Evolutionary conservation across 2,329 filamentous ascomycete genomes (phyloP), one percentile per base, ranked within the genome.

Genomic region (Arthrobotrys entomopaga): DNA sequence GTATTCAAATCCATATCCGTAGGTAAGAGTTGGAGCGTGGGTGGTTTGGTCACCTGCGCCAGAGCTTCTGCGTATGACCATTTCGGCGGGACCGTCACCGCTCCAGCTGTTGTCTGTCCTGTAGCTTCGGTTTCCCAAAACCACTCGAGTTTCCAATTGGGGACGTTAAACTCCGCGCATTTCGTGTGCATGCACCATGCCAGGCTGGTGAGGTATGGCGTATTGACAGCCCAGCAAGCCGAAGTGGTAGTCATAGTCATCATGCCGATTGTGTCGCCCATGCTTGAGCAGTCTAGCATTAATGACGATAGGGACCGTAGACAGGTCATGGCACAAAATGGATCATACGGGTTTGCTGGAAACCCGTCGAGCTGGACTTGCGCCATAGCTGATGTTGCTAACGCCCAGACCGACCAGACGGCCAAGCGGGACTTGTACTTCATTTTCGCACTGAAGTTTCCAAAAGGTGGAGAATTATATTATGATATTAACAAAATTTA

Each of bases 161-260:
- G 50, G 4, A 78, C 63, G 6, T 75, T 49, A 11, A 29, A 71
- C 52, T 67, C 22, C 15, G 63, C 65, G 58, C 80, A 81, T 38
- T 72, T 78, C 11, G 53, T 59, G 19, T 77, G 64, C 49, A 81
- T 76, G 59, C 80, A 81, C 69, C 74, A 81, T 7, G 80, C 80
- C 6, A 81, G 56, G 13, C 79, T 77, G 29, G 65, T 77, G 1
- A 80, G 76, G 40, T 63, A 80, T 15, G 78, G 53, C 1, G 54
- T 69, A 70, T 79, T 75, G 2, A n/a, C 43, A 2, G 77, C 77
- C 22, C 75, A 67, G 61, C 78, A 79, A 0, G 24, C 29, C 15
- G 72, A 71, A 13, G 65, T 58, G 48, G 72, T 76, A 26, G 48
- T 29, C 20, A 58, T 60, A 16, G 53, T 71, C 65, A 76, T 50